Percentiles rank a stretch among this genome's conserved stretches.
phyloP scores from a whole-genome alignment of 2,329 filamentous ascomycete genomes.

The Bipolaris sorokiniana region DNA sequence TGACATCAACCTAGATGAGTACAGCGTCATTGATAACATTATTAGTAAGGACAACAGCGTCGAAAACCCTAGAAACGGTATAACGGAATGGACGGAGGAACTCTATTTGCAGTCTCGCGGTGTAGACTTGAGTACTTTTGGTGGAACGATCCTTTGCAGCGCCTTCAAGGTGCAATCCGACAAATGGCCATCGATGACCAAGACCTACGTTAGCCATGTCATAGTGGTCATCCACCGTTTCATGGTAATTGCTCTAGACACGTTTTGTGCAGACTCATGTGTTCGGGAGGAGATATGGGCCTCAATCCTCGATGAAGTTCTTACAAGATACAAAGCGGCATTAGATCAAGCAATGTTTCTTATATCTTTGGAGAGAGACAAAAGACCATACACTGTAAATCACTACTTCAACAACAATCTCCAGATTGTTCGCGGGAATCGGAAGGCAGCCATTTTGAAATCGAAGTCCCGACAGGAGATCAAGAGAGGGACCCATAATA shows the following conservation, averaged over 20 bases:
- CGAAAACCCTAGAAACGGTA: constrained; percentile 11
- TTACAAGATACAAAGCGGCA: constrained; percentile 55
- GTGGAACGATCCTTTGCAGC: constrained; percentile 17
- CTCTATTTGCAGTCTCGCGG: constrained; percentile 7
- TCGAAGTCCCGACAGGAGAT: constrained; percentile 1
- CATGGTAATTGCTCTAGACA: constrained; percentile 53
- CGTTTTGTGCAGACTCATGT: constrained; percentile 53
- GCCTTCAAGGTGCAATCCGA: constrained; percentile 54
- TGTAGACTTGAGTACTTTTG: constrained; percentile 9
- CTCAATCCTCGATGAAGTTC: constrained; percentile 55
- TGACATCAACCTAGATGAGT: constrained; percentile 3
- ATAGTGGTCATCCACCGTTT: constrained; percentile 62
- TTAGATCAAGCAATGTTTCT: constrained; percentile 60
- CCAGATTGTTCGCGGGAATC: constrained; percentile 1
- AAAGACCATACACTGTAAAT: constrained; percentile 59
- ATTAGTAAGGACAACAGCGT: background rate
- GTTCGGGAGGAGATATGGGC: constrained; percentile 54
- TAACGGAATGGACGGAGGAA: constrained; percentile 9
- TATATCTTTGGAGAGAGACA: constrained; percentile 58
- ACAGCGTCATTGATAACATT: constrained; percentile 2
- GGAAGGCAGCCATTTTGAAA: background rate
- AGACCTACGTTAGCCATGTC: constrained; percentile 59
- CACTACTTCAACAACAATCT: constrained; percentile 56
- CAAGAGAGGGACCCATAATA: background rate
- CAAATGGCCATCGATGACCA: constrained; percentile 60